A percentile compares a stretch with the other conserved stretches of the same genome.
Conservation (phyloP, 1,284 basidiomycete genomes). For the Rhodotorula sp. region DNA sequence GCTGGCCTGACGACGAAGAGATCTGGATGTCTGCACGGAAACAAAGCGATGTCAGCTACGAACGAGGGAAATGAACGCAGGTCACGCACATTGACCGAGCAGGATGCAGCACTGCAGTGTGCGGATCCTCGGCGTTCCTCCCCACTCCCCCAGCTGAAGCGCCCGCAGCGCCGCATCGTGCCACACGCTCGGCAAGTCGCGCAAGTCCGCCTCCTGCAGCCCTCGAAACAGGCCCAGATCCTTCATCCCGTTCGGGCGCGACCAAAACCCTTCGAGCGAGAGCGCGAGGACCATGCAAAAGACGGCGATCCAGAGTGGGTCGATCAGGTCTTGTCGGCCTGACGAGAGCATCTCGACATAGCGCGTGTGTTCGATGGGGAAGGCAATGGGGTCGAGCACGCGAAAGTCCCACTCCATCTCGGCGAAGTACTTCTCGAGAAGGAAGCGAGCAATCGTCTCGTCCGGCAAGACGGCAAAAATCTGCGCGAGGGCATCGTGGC, state of each 20-base stretch:
- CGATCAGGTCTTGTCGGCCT: conserved; percentile 34
- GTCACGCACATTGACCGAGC: conserved; percentile 3
- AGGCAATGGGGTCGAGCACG: conserved; percentile 35
- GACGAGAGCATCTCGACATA: conserved; percentile 35
- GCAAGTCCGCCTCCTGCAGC: conserved; percentile 31
- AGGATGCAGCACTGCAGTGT: conserved; percentile 36
- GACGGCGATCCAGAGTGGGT: conserved; percentile 41
- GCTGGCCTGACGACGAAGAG: conserved; percentile 30
- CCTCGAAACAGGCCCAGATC: conserved; percentile 37
- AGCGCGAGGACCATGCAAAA: conserved; percentile 43
- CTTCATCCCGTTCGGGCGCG: conserved; percentile 26
- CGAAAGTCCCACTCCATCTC: conserved; percentile 41
- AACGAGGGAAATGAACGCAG: neutral
- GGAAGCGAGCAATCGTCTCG: conserved; percentile 26
- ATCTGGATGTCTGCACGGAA: conserved; percentile 39
- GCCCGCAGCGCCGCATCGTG: conserved; percentile 40
- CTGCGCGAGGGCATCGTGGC: conserved; percentile 33
- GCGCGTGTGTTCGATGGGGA: conserved; percentile 34
- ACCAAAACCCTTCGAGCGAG: conserved; percentile 41
- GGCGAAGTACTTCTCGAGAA: conserved; percentile 29
- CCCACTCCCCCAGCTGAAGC: conserved; percentile 41
- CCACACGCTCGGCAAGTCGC: conserved; percentile 39
- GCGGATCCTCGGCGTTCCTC: conserved; percentile 39
- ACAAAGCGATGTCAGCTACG: conserved; percentile 7
- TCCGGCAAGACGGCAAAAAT: conserved; percentile 41